phyloP scores from a whole-genome alignment of 2,329 filamentous ascomycete species.

The Aspergillus fumigatiaffinis region DNA sequence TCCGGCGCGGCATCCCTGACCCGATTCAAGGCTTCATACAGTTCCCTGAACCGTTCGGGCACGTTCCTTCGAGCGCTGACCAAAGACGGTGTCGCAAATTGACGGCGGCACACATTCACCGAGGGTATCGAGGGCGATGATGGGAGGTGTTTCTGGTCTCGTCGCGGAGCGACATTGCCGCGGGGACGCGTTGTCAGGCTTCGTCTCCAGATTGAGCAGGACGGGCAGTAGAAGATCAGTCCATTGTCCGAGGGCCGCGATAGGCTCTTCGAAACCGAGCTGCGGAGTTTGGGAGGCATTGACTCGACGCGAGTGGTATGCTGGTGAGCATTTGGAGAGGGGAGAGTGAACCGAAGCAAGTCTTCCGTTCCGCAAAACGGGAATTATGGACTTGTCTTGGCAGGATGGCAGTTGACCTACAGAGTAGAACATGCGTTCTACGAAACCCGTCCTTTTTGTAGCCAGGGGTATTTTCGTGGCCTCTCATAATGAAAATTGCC shows the following conservation, averaged over 20 bases:
- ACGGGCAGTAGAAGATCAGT: conserved; percentile 37
- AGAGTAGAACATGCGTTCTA: background rate
- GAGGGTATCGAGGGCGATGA: conserved; percentile 10
- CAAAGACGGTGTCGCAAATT: conserved; percentile 49
- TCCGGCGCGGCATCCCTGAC: conserved; percentile 51
- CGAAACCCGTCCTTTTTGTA: too few relatives aligned
- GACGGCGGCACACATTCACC: conserved; percentile 17
- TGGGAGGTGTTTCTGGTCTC: conserved; percentile 6
- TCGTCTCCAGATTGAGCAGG: conserved; percentile 37
- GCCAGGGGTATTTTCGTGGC: too few relatives aligned
- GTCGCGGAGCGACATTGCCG: conserved; percentile 10
- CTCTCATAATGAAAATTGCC: too few relatives aligned
- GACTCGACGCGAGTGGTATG: conserved; percentile 3
- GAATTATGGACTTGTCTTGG: conserved; percentile 14
- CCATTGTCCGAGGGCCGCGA: conserved; percentile 22
- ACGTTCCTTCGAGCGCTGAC: conserved; percentile 53
- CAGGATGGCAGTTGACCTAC: background rate
- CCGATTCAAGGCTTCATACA: conserved; percentile 52
- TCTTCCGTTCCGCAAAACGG: background rate
- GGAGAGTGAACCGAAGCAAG: conserved; percentile 7
- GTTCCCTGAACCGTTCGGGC: conserved; percentile 48
- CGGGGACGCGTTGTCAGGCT: conserved; percentile 26
- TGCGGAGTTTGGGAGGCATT: conserved; percentile 40
- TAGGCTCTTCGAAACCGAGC: conserved; percentile 33
- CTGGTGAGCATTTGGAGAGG: conserved; percentile 8